phyloP scores from a whole-genome alignment of 2,329 filamentous ascomycete species.

The Tolypocladium paradoxum region DNA sequence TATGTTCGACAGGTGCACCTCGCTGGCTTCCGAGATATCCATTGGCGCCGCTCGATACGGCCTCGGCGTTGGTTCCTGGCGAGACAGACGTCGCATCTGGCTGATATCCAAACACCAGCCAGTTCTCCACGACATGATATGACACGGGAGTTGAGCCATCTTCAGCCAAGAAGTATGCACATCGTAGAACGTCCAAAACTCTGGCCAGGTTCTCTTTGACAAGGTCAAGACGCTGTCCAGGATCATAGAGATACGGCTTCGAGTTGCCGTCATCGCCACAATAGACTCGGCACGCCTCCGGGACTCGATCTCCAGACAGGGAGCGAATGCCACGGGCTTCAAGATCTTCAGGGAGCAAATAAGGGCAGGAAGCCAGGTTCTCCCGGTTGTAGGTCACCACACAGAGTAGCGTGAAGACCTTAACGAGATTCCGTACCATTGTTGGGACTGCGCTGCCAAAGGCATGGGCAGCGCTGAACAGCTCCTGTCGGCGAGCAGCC shows the following conservation, averaged over 20 bases:
- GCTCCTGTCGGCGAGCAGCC: conserved; percentile 32
- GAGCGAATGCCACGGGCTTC: conserved; percentile 33
- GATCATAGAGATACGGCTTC: conserved; percentile 27
- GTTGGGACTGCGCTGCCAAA: conserved; percentile 33
- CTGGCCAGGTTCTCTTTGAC: conserved; percentile 32
- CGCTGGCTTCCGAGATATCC: not conserved
- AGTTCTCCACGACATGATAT: conserved; percentile 14
- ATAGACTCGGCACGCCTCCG: conserved; percentile 28
- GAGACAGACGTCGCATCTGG: conserved; percentile 1
- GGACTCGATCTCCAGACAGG: conserved; percentile 26
- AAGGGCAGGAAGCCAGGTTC: conserved; percentile 29
- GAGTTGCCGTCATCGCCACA: conserved; percentile 20
- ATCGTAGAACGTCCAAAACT: conserved; percentile 36
- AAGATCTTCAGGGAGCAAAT: conserved; percentile 41
- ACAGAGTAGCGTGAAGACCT: conserved; percentile 37
- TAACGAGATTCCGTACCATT: conserved; percentile 35
- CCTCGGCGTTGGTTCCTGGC: not conserved
- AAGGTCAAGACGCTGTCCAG: conserved; percentile 18
- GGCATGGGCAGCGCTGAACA: conserved; percentile 33
- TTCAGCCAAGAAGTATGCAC: conserved; percentile 35
- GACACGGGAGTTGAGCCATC: conserved; percentile 28
- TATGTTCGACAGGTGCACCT: not conserved
- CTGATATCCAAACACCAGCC: conserved; percentile 23
- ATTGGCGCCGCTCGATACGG: not conserved
- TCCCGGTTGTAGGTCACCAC: conserved; percentile 28